Base-by-base conservation (phyloP, 2,329 filamentous ascomycete genomes). In the Talaromyces amestolkiae region DNA sequence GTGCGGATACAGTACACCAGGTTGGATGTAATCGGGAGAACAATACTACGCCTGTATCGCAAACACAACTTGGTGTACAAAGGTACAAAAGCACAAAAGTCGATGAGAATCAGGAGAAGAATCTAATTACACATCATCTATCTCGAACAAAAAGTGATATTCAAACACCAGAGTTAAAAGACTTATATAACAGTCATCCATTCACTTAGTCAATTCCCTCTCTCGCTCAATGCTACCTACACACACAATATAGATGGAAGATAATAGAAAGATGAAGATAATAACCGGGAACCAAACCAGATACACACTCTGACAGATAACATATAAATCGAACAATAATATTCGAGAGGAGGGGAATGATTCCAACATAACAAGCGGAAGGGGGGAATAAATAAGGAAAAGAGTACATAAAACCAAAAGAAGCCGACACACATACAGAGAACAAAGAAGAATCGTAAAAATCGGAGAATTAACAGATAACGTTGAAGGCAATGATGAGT, bases 241-340 rank as follows among this genome's bases (percentile, higher is more conserved):
- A 63, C 60, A 43, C 47, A 63, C 61, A 58, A 49, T 51, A 53
- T 51, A 45, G 56, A 39, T 59, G 22, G n/a, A 58, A 37, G 33
- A 39, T 24, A 11, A 58, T 41, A 11, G 35, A 53, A 37, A 56
- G 53, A 56, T 39, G 53, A 56, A 56, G 33, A 39, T 37, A 24
- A 37, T 37, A 24, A 39, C 37, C 53, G 7, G n/a, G 33, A 17
- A 39, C 33, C n/a, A n/a, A 59, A 43, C 56, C 37, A 45, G 56
- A 45, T 41, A 59, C 39, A 39, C 19, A 59, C 56, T 45, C 56
- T 45, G 37, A 59, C 56, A 59, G 37, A 59, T 59, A 59, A 11
- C 49, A 10, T 33, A 59, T 37, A 56, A 37, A 39, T 37, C 33
- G 11, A 37, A 37, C 19, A 37, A 39, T 53, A 45, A 59, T 63